Evolutionary conservation across 768 basidiomycete species (phyloP), one percentile per base, ranked within the genome.

Genomic region (Psilocybe cyanescens): DNA sequence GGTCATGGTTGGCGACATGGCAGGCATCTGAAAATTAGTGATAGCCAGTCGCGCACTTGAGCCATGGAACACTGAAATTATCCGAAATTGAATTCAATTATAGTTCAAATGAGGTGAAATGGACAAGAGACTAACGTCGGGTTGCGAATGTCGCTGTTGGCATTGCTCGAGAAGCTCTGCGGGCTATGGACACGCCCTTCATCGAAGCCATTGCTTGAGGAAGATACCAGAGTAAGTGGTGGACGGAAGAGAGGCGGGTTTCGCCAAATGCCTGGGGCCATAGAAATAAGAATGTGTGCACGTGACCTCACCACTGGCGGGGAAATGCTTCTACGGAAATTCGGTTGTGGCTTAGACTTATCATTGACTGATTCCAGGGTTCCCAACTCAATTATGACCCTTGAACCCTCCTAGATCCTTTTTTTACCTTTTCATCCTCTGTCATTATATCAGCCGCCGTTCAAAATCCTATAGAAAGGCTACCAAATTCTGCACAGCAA

Each of bases 1-100:
- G 0, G 92, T 95, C 92, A 98, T 95, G 11, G 94, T 97, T 12
- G 95, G 95, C 2, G 92, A 95, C 95, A 98, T 97, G 60, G 96
- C 96, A 4, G 96, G 96, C 94, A 98, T 97, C 67, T 85, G 79
- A 60, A 97, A 85, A 63, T 87, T 83, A 51, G 91, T 88, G 54
- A 93, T 81, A 33, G 89, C 93, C 65, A 75, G 75, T 47, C 71
- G 67, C 55, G 59, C 51, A 28, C 58, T 62, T 1, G 71, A 69
- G 19, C 56, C 84, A 82, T 89, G 90, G 54, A 92, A 70, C 59
- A 79, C 87, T 89, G 67, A 39, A 8, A 46, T 6, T 56, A 55
- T 16, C 33, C 35, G 62, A 44, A 44, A 44, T 44, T 44, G 41
- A 44, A 9, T 44, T 44, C 41, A 44, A 44, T 62, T 29, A 31